These are phyloP conservation scores for Dipteronia dyeriana DNA, from an alignment of 345 rosid species.

Conservation along the genomic window DNA sequence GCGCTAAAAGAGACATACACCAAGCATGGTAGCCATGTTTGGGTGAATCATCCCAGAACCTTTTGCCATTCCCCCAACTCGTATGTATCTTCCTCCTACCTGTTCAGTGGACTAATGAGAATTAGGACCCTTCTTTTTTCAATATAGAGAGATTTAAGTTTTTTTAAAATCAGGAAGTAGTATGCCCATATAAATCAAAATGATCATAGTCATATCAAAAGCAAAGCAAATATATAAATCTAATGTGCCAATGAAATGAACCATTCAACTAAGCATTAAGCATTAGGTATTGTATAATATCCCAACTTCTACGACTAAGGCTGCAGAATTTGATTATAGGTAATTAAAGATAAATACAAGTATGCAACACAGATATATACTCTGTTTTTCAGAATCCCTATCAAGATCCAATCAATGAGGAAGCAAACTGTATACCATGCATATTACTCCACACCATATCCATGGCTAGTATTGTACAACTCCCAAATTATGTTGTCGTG, in stretches of 20 bases:
- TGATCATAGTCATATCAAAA: background rate
- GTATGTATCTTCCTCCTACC: constrained; percentile 71
- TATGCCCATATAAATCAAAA: background rate
- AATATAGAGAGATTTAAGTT: background rate
- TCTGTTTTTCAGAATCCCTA: background rate
- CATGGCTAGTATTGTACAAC: background rate
- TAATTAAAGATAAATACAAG: background rate
- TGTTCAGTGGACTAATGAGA: constrained; percentile 32
- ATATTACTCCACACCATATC: constrained; percentile 1
- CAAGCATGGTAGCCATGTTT: constrained; percentile 95
- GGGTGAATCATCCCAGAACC: constrained; percentile 99
- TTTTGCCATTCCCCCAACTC: constrained; percentile 96
- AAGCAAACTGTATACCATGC: background rate
- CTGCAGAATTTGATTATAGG: background rate
- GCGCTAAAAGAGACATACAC: constrained; percentile 57
- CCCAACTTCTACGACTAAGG: background rate
- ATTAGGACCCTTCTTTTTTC: background rate
- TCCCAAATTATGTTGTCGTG: background rate
- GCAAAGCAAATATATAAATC: background rate
- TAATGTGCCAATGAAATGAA: background rate
- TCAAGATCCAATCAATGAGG: background rate
- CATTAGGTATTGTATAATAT: background rate
- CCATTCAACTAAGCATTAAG: background rate
- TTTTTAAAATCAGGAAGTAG: background rate
- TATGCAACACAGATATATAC: background rate